Percentiles rank a stretch among this genome's conserved stretches.
These are phyloP conservation scores for Lentinula raphanica DNA, from an alignment of 768 basidiomycete species.

Conservation along the genomic window DNA sequence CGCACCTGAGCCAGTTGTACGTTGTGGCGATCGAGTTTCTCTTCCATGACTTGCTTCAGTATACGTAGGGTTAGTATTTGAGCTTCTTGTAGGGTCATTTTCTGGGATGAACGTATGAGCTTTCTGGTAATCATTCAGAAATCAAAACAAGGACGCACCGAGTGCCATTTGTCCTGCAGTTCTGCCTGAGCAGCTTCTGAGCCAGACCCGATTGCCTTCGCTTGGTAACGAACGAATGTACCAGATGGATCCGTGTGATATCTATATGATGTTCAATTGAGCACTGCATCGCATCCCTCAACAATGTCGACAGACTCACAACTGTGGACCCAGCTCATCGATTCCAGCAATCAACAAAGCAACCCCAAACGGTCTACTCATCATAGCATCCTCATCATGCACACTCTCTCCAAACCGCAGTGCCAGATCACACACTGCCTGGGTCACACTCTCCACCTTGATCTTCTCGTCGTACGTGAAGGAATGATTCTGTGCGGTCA, in stretches of 20 bases:
- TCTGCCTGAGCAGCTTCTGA: constrained; percentile 97
- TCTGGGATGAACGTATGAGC: constrained; percentile 39
- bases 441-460: constrained; percentile 96
- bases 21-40: constrained; percentile 98
- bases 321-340: constrained; percentile 91
- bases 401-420: constrained; percentile 98
- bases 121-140: background rate
- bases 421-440: constrained; percentile 96
- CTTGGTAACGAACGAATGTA: constrained; percentile 93
- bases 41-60: constrained; percentile 99
- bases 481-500: constrained; percentile 90
- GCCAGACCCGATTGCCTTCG: constrained; percentile 97
- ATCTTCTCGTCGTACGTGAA: constrained; percentile 98
- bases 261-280: constrained; percentile 38
- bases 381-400: constrained; percentile 97
- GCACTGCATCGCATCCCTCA: constrained; percentile 1
- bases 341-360: constrained; percentile 96
- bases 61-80: constrained; percentile 83
- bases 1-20: constrained; percentile 91
- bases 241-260: constrained; percentile 99
- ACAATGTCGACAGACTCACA: constrained; percentile 52
- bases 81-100: constrained; percentile 87
- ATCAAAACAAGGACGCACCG: constrained; percentile 39
- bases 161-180: constrained; percentile 95
- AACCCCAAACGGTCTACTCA: constrained; percentile 99